Conservation (phyloP, 192 early-diverging fungal species). For the Coemansia sp. region DNA sequence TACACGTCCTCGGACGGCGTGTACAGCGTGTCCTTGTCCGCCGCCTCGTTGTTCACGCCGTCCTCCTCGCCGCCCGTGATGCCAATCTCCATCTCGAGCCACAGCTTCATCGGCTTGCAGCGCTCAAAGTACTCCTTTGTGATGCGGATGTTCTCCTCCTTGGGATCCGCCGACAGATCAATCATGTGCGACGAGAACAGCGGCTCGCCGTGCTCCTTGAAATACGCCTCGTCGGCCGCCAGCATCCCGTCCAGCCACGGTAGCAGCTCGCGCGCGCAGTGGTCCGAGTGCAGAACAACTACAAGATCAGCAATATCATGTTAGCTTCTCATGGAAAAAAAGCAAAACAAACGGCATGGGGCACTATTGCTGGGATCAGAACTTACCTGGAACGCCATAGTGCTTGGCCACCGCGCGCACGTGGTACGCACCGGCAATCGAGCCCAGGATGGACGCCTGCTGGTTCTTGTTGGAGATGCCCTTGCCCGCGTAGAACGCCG, state of each 20-base stretch:
- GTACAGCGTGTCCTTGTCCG: constrained; percentile 89
- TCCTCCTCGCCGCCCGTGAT: constrained; percentile 99
- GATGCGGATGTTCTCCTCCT: constrained; percentile 90
- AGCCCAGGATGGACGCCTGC: constrained; percentile 83
- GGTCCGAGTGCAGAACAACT: constrained; percentile 87
- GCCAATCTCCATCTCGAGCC: constrained; percentile 98
- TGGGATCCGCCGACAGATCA: constrained; percentile 91
- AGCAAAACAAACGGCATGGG: neutral
- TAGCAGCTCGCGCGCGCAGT: constrained; percentile 96
- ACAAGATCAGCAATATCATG: neutral
- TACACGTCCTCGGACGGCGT: constrained; percentile 95
- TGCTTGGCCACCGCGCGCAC: constrained; percentile 76
- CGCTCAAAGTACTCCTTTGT: constrained; percentile 90
- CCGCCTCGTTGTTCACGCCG: constrained; percentile 93
- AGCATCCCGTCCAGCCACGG: constrained; percentile 99
- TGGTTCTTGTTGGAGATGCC: constrained; percentile 86
- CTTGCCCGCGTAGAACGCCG: constrained; percentile 91
- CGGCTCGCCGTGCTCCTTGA: constrained; percentile 88
- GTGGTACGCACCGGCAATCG: constrained; percentile 89
- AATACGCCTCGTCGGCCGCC: constrained; percentile 91
- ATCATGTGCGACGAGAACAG: constrained; percentile 99
- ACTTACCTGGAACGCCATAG: constrained; percentile 75
- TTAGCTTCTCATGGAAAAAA: neutral
- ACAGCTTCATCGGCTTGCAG: constrained; percentile 82
- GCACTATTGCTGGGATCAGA: neutral